Evolutionary conservation across 2,329 filamentous ascomycete species (phyloP).

Genomic region (Cladorrhinum sp.): DNA sequence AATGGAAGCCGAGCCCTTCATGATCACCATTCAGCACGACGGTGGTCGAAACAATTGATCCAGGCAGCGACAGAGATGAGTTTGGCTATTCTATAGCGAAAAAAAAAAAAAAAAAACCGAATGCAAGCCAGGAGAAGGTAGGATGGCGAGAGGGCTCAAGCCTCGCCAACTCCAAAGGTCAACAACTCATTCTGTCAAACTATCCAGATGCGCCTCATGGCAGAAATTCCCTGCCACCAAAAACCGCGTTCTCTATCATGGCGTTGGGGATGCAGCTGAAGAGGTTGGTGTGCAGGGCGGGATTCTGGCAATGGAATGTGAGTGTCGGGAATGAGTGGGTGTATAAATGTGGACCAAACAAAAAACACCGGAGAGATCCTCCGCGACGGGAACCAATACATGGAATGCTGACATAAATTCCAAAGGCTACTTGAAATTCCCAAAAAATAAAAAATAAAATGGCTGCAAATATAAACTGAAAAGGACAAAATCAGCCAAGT

Average conservation of each 20-base stretch:
- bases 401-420: not conserved
- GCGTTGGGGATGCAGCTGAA: not conserved
- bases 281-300: not conserved
- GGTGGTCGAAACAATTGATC: not conserved
- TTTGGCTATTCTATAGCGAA: not conserved
- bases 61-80: not conserved
- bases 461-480: not conserved
- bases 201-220: not conserved
- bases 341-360: no score
- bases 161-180: no score
- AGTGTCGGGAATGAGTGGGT: not conserved
- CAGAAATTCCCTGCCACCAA: not conserved
- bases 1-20: not conserved
- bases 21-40: not conserved
- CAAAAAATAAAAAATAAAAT: conserved; percentile 2
- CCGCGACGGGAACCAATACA: not conserved
- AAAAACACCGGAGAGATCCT: not conserved
- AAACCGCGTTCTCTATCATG: not conserved
- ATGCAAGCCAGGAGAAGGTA: not conserved
- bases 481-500: not conserved
- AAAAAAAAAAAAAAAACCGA: not conserved
- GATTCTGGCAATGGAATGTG: conserved; percentile 5
- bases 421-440: not conserved
- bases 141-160: not conserved
- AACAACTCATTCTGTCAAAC: not conserved